phyloP scores from a whole-genome alignment of 768 basidiomycete species.

The Cyathus striatus region DNA sequence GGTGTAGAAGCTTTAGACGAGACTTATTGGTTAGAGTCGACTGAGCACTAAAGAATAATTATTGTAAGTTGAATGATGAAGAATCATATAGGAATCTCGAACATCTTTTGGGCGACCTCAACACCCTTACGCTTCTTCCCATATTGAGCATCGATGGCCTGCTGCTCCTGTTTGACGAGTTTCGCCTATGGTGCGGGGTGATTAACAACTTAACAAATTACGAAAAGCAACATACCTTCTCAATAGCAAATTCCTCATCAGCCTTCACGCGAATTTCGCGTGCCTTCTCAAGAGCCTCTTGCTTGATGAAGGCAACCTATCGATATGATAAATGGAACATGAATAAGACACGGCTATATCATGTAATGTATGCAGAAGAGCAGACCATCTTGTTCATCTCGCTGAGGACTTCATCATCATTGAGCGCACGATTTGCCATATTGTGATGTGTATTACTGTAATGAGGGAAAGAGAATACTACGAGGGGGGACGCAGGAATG shows the following conservation, averaged over 20 bases:
- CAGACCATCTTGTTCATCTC: constrained; percentile 99
- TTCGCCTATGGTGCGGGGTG: constrained; percentile 83
- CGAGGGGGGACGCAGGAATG: too few species aligned
- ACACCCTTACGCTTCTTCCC: constrained; percentile 96
- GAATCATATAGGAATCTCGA: constrained; percentile 18
- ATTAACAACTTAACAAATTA: too few species aligned
- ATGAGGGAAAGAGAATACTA: too few species aligned
- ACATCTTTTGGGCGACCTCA: constrained; percentile 97
- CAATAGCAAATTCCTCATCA: constrained; percentile 98
- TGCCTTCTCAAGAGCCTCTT: constrained; percentile 96
- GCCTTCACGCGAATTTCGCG: constrained; percentile 96
- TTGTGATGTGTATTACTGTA: background rate
- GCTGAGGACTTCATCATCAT: constrained; percentile 91
- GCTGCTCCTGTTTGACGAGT: constrained; percentile 93
- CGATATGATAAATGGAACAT: constrained; percentile 4
- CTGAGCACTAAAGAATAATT: constrained; percentile 57
- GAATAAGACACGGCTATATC: background rate
- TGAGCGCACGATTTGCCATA: constrained; percentile 76
- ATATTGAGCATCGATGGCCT: constrained; percentile 88
- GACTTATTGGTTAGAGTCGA: constrained; percentile 97
- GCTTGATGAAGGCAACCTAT: constrained; percentile 97
- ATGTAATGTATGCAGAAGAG: constrained; percentile 3
- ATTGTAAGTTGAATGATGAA: background rate
- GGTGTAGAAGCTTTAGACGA: constrained; percentile 83
- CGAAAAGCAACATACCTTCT: constrained; percentile 67